Conservation (phyloP, 768 basidiomycete genomes). For the Candolleomyces efflorescens region DNA sequence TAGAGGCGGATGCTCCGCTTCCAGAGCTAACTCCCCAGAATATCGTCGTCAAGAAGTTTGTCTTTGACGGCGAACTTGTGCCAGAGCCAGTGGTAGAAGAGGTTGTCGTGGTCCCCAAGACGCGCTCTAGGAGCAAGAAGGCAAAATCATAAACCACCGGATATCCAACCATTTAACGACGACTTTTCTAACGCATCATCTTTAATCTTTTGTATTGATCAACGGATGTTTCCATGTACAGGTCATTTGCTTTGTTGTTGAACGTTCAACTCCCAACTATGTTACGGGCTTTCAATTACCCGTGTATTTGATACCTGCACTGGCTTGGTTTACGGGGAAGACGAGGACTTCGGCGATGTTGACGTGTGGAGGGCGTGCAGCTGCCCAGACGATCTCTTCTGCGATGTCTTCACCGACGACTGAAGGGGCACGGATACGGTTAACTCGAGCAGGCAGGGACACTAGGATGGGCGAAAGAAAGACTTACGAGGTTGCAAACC, state of each 20-base stretch:
- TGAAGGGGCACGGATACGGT: constrained; percentile 24
- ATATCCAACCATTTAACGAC: neutral
- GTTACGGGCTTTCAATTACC: neutral
- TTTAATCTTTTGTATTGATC: constrained; percentile 15
- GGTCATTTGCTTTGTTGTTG: neutral
- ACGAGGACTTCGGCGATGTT: constrained; percentile 82
- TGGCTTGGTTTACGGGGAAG: constrained; percentile 78
- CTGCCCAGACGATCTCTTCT: constrained; percentile 97
- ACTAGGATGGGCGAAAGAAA: too few relatives aligned
- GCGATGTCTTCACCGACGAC: constrained; percentile 87
- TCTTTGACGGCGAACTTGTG: constrained; percentile 71
- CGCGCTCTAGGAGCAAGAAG: constrained; percentile 55
- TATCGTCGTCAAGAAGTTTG: constrained; percentile 70
- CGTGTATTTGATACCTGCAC: constrained; percentile 54
- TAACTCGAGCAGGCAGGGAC: neutral
- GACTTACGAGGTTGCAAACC: constrained; percentile 83
- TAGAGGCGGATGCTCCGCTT: constrained; percentile 53
- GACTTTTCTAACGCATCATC: constrained; percentile 6
- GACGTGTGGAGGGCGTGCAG: constrained; percentile 86
- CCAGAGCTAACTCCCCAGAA: constrained; percentile 59
- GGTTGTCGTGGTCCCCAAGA: constrained; percentile 35
- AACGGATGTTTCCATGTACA: constrained; percentile 5
- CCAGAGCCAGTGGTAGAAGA: constrained; percentile 42
- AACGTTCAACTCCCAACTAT: neutral
- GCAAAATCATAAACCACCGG: constrained; percentile 25